Base-by-base conservation (phyloP, 495 filamentous ascomycete genomes). In the Hypoxylon perforatum region DNA sequence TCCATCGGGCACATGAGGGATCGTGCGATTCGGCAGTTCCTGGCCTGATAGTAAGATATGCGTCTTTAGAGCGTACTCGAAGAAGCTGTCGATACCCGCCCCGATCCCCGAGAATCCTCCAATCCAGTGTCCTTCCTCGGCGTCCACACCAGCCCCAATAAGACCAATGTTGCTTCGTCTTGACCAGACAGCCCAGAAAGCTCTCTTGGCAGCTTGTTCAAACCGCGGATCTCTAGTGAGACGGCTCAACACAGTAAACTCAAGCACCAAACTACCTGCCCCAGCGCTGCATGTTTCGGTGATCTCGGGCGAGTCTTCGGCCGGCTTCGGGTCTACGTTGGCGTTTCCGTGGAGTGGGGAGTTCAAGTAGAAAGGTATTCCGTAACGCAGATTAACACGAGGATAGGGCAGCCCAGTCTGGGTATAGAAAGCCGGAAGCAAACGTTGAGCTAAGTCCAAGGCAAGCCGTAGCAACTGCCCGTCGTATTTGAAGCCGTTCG, bases 281-380 rank as follows among this genome's bases (percentile, higher is more conserved):
- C 96, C 95, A 4, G 95, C 95, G 75, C 92, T 96, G 74, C 95
- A 99, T 1, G 93, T 98, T 76, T 97, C 95, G 39, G 94, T 97
- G 17, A 95, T 90, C 69, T 97, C 94, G 9, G 84, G 77, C 1
- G 78, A 78, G 0, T 82, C 77, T 41, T 75, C 63, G 30, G 71
- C 73, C 6, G 75, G 63, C 4, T 71, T 74, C 18, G 69, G 62
- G 1, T 73, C 64, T 5, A 47, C 56, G 57, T 39, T 62, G 3
- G 56, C 39, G 8, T 61, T 62, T 58, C 61, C 77, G 72, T 92
- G 90, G 19, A 91, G 79, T 2, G 88, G 92, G 14, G 91, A 93
- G 69, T 93, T 95, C 50, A 80, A 77, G 72, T 94, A 98, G 80
- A 94, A 97, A 0, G 92, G 93, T 49, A 97, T 90, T 8, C 95